Base-by-base conservation (phyloP, 176 grass and related monocot species). In the Ensete glaucum region DNA sequence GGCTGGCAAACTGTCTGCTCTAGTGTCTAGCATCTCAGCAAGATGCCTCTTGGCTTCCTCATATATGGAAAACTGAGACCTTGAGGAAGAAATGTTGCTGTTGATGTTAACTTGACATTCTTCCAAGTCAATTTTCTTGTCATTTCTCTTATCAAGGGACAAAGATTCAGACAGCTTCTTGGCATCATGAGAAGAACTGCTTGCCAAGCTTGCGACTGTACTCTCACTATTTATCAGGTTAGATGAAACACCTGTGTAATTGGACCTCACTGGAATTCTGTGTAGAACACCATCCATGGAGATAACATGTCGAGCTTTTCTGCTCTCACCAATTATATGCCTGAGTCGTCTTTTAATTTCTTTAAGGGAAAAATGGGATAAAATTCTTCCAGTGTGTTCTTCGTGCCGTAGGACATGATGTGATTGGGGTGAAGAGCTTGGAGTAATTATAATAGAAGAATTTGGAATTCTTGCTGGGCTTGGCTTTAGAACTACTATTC, bases 401-500 rank as follows among this genome's bases (percentile, higher is more conserved):
- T 85, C 66, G 71, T 72, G 34, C 69, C 77, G 55, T 21, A 70
- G 73, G 73, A 79, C 78, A 84, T 77, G 49, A 53, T 76, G 67
- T 68, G 84, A 19, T 71, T 87, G 80, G 76, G 80, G 53, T 59
- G 74, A 87, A 59, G 72, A 85, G 76, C 62, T 87, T 85, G 78
- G 53, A 82, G 50, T 86, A 52, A 54, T 77, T 59, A 72, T 78
- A 16, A 71, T 67, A 74, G 86, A 52, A 78, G 50, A 66, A 82
- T 50, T 84, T 62, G 85, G 76, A 74, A 27, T 63, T 83, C 83
- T 88, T 79, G 65, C 60, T 86, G 78, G 76, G 72, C 76, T 89
- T 71, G 91, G 91, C 73, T 83, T 99, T 68, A 99, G 86, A 88
- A 95, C 85, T 76, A 99, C 91, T 81, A 95, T 99, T 84, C 87